These are phyloP conservation scores for Neurospora sp. DNA, from an alignment of 495 filamentous ascomycete genomes.

Conservation along the genomic window DNA sequence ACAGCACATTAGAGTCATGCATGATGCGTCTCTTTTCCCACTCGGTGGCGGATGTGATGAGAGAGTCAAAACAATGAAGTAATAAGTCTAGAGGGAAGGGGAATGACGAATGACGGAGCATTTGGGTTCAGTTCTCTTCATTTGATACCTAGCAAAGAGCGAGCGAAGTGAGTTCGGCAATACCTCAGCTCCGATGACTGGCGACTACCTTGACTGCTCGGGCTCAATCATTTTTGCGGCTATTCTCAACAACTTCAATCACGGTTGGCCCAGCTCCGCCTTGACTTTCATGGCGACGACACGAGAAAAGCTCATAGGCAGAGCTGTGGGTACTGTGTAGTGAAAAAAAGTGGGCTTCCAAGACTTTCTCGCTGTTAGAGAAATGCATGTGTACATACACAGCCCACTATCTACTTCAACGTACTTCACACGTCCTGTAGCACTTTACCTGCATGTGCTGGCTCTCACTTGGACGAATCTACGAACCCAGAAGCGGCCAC, in stretches of 20 bases:
- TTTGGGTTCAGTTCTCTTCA: not conserved
- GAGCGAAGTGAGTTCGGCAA: not conserved
- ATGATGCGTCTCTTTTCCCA: slow-evolving; percentile 4
- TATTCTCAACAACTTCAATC: slow-evolving; percentile 2
- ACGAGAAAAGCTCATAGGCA: not conserved
- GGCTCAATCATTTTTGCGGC: not conserved
- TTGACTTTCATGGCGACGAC: not conserved
- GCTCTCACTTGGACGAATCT: not conserved
- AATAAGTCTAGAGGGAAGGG: too few species aligned
- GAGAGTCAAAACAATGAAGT: not conserved
- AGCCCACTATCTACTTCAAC: not conserved
- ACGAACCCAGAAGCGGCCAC: not conserved
- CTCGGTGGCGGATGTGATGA: slow-evolving; percentile 3
- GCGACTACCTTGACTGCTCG: not conserved
- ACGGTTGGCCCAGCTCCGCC: slow-evolving; percentile 15
- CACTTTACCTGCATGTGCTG: not conserved
- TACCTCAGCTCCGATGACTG: not conserved
- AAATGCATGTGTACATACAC: not conserved
- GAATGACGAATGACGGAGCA: too few species aligned
- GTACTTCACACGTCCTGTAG: not conserved
- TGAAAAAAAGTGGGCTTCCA: not conserved
- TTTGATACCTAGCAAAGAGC: not conserved
- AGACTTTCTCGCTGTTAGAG: not conserved
- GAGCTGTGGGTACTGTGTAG: not conserved
- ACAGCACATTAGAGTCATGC: not conserved